Base-by-base conservation (phyloP, 768 basidiomycete genomes). In the Mycena haematopus region DNA sequence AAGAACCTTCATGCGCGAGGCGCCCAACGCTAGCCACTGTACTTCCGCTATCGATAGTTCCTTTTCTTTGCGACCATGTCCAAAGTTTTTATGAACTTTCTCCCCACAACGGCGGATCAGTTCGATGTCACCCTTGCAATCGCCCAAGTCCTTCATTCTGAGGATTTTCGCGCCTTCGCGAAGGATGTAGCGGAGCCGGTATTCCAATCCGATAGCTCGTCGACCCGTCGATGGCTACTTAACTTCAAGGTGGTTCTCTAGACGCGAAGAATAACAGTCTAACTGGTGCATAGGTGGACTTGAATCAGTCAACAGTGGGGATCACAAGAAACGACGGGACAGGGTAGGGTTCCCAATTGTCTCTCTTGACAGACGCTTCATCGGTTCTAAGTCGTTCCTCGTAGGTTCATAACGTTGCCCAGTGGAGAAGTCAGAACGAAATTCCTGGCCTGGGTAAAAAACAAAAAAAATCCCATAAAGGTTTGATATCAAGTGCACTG, bases 321-420 rank as follows among this genome's bases (percentile, higher is more conserved):
- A 84, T 84, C 4, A 77, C 84, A 17, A 76, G 82, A 11, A 90
- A 92, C 71, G 76, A 85, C 66, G 88, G 89, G n/a, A n/a, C n/a
- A n/a, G n/a, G n/a, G n/a, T n/a, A n/a, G n/a, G n/a, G n/a, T n/a
- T n/a, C n/a, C n/a, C n/a, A n/a, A n/a, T n/a, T n/a, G n/a, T n/a
- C n/a, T n/a, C n/a, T n/a, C n/a, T n/a, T n/a, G n/a, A n/a, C n/a
- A n/a, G n/a, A n/a, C n/a, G n/a, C n/a, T n/a, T n/a, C n/a, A n/a
- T n/a, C n/a, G n/a, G n/a, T n/a, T n/a, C n/a, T n/a, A n/a, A n/a
- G n/a, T n/a, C n/a, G n/a, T n/a, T n/a, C n/a, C 1, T 38, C 62
- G 19, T n/a, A 62, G 66, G 76, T 70, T 36, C 15, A 19, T 65
- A 40, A 81, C 75, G 1, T 52, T 86, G 3, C 82, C 82, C 5